These are phyloP conservation scores for Carex scoparia DNA, from an alignment of 176 grass and related monocot species.

Conservation along the genomic window DNA sequence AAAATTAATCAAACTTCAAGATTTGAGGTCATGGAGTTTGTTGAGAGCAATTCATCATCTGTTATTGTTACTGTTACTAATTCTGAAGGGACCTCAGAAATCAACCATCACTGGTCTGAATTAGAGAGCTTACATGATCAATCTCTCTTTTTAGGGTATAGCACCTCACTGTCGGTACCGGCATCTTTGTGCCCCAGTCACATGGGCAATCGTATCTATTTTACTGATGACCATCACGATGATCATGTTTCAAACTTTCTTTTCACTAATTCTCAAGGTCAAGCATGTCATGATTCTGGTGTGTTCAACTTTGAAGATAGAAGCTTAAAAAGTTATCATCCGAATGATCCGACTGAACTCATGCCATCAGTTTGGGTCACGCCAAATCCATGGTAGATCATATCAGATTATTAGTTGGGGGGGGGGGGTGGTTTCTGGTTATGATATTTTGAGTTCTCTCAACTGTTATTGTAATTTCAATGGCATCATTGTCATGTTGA, in stretches of 20 bases:
- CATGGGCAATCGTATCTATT: constrained; percentile 15
- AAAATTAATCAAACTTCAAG: constrained; percentile 2
- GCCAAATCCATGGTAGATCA: constrained; percentile 12
- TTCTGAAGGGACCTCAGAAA: background rate
- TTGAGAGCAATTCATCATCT: background rate
- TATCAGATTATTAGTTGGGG: background rate
- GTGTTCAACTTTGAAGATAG: constrained; percentile 2
- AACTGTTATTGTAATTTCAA: background rate
- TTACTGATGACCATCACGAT: constrained; percentile 12
- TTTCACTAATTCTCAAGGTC: background rate
- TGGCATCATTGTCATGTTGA: background rate
- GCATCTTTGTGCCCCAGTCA: background rate
- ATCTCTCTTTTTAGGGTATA: constrained; percentile 2
- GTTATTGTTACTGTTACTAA: background rate
- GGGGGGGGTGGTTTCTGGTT: background rate
- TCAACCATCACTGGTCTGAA: background rate
- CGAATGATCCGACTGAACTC: background rate
- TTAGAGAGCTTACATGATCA: constrained; percentile 6
- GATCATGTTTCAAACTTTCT: constrained; percentile 13
- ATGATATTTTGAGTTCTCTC: background rate
- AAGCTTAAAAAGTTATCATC: background rate
- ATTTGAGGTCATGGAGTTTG: constrained; percentile 15
- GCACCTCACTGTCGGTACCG: background rate
- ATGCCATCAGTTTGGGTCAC: constrained; percentile 21
- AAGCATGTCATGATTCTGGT: constrained; percentile 7